These are phyloP conservation scores for Pseudoscleropodium purum DNA, from an alignment of 225 moss, liverwort and hornwort genomes.

Conservation along the genomic window DNA sequence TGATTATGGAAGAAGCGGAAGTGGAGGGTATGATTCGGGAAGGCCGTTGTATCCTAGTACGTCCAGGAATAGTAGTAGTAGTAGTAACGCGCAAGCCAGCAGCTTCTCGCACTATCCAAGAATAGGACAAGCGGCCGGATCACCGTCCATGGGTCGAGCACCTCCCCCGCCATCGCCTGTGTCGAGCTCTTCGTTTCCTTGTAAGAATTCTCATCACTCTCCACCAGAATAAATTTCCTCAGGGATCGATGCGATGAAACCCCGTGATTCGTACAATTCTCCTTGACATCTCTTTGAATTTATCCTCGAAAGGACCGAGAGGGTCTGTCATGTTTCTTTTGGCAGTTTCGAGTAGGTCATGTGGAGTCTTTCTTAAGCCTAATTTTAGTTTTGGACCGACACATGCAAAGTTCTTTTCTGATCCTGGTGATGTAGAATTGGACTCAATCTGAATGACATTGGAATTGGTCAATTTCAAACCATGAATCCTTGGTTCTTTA, in stretches of 20 bases:
- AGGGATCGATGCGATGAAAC: not conserved
- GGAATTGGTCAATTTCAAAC: not conserved
- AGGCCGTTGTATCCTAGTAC: constrained; percentile 19
- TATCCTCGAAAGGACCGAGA: not conserved
- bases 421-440: not conserved
- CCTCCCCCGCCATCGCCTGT: constrained; percentile 20
- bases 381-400: not conserved
- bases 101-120: constrained; percentile 54
- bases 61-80: not conserved
- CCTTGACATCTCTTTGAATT: not conserved
- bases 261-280: not conserved
- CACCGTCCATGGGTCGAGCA: constrained; percentile 30
- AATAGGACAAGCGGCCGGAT: constrained; percentile 49
- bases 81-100: not conserved
- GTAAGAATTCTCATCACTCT: constrained; percentile 23
- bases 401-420: not conserved
- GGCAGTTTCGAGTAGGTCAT: not conserved
- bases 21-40: constrained; percentile 24
- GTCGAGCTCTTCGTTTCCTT: constrained; percentile 27
- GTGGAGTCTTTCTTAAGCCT: not conserved
- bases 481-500: not conserved
- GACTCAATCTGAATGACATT: not conserved
- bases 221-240: not conserved
- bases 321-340: not conserved
- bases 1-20: constrained; percentile 26